phyloP scores from a whole-genome alignment of 2,329 filamentous ascomycete genomes.

The Fusarium sp. region DNA sequence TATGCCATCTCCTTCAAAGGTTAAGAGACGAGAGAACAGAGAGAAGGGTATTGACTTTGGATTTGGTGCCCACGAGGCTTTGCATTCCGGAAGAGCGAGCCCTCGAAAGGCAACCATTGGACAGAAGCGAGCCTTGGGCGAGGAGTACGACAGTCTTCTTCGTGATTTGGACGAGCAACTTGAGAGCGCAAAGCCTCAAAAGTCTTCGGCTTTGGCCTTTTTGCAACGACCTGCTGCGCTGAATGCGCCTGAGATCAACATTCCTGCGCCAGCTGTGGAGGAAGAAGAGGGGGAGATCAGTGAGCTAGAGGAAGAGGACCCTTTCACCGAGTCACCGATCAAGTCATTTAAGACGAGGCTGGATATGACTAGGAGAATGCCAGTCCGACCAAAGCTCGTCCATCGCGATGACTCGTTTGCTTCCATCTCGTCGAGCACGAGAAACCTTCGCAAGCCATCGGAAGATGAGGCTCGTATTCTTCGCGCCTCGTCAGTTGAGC shows the following conservation, averaged over 20 bases:
- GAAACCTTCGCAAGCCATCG: constrained; percentile 33
- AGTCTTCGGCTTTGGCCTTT: constrained; percentile 33
- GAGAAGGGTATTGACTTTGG: constrained; percentile 64
- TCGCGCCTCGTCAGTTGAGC: constrained; percentile 32
- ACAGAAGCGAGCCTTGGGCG: constrained; percentile 44
- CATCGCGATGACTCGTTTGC: constrained; percentile 40
- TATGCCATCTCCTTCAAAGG: constrained; percentile 39
- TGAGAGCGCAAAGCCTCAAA: constrained; percentile 39
- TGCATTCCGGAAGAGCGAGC: constrained; percentile 56
- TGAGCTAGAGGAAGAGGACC: constrained; percentile 63
- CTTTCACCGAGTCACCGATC: constrained; percentile 34
- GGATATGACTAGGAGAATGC: constrained; percentile 25
- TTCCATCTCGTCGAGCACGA: constrained; percentile 29
- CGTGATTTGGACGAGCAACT: constrained; percentile 57
- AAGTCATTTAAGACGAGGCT: constrained; percentile 43
- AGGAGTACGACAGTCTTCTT: constrained; percentile 60
- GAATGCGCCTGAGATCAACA: constrained; percentile 1
- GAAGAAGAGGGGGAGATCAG: constrained; percentile 54
- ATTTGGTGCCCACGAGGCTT: constrained; percentile 64
- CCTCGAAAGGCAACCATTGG: constrained; percentile 42
- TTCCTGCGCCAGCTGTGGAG: constrained; percentile 6
- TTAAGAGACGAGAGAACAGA: constrained; percentile 34
- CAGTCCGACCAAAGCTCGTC: constrained; percentile 46
- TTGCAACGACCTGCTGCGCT: constrained; percentile 30
- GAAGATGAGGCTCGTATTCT: constrained; percentile 36